Evolutionary conservation across 75 land plant species (phyloP).

Genomic region (Pseudotsuga menziesii): DNA sequence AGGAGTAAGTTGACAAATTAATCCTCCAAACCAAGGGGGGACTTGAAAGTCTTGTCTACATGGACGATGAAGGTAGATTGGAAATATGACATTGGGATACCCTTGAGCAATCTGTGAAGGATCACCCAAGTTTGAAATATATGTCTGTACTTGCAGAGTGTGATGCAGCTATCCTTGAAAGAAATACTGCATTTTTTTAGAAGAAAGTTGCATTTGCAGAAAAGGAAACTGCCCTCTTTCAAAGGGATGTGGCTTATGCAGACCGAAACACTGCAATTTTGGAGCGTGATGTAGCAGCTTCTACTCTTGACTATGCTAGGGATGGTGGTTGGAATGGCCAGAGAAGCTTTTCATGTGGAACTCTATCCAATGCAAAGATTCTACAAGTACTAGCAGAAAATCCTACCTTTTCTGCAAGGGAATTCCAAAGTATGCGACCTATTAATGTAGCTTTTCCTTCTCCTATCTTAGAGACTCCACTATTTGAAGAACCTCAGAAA

Average conservation of each 20-base stretch:
- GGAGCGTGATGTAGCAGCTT: conserved; percentile 18
- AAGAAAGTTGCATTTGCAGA: conserved; percentile 11
- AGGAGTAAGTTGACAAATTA: too few relatives aligned
- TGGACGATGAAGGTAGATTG: conserved; percentile 31
- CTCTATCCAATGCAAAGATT: conserved; percentile 13
- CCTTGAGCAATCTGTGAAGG: conserved; percentile 17
- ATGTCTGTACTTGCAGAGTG: conserved; percentile 45
- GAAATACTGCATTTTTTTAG: conserved; percentile 14
- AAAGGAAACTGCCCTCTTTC: conserved; percentile 21
- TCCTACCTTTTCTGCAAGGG: conserved; percentile 10
- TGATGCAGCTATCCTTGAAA: conserved; percentile 25
- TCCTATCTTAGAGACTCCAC: conserved; percentile 11
- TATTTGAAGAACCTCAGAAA: conserved; percentile 17
- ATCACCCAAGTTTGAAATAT: conserved; percentile 39
- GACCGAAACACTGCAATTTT: conserved; percentile 14
- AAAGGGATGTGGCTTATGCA: conserved; percentile 33
- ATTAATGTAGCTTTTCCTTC: neutral
- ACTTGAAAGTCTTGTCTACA: neutral
- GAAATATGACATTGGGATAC: conserved; percentile 29
- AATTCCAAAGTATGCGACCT: neutral
- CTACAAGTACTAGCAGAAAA: conserved; percentile 28
- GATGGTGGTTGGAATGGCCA: conserved; percentile 38
- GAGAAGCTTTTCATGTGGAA: conserved; percentile 10
- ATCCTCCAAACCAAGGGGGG: too few relatives aligned
- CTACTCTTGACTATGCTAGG: conserved; percentile 42